Conservation (phyloP, 306 rosid genomes). For the Styphnolobium japonicum region DNA sequence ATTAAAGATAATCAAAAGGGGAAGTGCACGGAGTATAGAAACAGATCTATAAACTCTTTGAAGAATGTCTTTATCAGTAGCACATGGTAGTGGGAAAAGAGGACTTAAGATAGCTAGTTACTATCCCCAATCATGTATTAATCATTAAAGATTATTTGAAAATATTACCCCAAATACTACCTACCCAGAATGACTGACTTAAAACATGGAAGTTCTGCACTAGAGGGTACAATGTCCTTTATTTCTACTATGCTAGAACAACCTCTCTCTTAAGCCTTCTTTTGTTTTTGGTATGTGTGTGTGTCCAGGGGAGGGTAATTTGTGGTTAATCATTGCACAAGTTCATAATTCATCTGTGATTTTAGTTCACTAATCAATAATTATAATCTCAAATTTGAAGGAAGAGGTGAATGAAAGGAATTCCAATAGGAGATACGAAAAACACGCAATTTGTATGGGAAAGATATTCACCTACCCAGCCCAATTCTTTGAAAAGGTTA, state of each 20-base stretch:
- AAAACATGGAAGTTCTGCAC: not conserved
- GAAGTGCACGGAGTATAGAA: not conserved
- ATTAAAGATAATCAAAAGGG: not conserved
- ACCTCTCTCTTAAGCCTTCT: not conserved
- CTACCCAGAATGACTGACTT: not conserved
- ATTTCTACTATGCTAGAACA: not conserved
- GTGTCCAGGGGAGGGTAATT: no score
- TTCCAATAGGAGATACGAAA: not conserved
- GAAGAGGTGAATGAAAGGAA: not conserved
- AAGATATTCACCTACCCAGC: not conserved
- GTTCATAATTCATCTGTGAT: not conserved
- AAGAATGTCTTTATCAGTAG: not conserved
- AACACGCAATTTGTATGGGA: not conserved
- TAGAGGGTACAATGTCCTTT: not conserved
- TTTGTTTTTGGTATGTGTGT: no score
- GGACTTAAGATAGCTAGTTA: not conserved
- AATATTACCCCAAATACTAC: conserved; percentile 8
- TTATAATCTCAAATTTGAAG: no score
- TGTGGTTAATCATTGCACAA: not conserved
- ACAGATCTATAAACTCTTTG: not conserved
- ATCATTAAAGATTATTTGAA: not conserved
- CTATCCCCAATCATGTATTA: conserved; percentile 10
- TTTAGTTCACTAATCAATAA: no score
- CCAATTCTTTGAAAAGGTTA: not conserved
- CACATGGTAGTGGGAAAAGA: not conserved